Conservation (phyloP, 1,284 basidiomycete genomes). For the Veloboletus limbatus region DNA sequence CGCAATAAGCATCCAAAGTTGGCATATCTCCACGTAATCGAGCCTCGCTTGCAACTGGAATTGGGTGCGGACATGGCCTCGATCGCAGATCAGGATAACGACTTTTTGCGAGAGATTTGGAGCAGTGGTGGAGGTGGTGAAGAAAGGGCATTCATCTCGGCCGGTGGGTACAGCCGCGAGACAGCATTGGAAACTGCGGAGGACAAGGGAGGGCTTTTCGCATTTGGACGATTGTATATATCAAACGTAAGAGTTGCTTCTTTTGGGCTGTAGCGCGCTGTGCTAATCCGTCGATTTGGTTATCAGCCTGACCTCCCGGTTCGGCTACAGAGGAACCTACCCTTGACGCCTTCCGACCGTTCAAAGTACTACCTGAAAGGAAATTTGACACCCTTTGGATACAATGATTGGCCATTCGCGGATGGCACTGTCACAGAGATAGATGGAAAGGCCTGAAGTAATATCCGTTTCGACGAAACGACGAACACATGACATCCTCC, state of each 20-base stretch:
- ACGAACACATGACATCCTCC: no score
- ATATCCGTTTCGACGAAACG: no score
- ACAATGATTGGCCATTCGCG: conserved; percentile 27
- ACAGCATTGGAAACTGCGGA: conserved; percentile 18
- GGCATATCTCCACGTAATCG: conserved; percentile 58
- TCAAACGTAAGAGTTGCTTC: conserved; percentile 15
- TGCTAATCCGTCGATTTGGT: neutral
- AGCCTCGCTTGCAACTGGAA: conserved; percentile 39
- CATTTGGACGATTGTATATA: conserved; percentile 41
- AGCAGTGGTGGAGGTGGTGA: conserved; percentile 24
- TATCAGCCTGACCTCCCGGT: conserved; percentile 45
- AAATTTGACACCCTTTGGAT: conserved; percentile 17
- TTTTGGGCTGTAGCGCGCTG: neutral
- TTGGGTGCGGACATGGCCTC: conserved; percentile 1
- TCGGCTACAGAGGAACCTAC: conserved; percentile 23
- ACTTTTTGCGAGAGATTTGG: conserved; percentile 35
- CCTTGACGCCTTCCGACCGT: conserved; percentile 16
- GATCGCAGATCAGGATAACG: conserved; percentile 5
- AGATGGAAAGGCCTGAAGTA: no score
- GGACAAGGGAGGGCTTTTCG: conserved; percentile 36
- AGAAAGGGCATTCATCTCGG: conserved; percentile 44
- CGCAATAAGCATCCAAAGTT: conserved; percentile 36
- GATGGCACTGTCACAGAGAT: conserved; percentile 1
- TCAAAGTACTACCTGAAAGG: conserved; percentile 1
- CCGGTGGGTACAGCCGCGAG: conserved; percentile 37